A percentile compares a stretch with the other conserved stretches of the same genome.
phyloP scores from a whole-genome alignment of 441 rosid species.

The Gossypium trilobum region DNA sequence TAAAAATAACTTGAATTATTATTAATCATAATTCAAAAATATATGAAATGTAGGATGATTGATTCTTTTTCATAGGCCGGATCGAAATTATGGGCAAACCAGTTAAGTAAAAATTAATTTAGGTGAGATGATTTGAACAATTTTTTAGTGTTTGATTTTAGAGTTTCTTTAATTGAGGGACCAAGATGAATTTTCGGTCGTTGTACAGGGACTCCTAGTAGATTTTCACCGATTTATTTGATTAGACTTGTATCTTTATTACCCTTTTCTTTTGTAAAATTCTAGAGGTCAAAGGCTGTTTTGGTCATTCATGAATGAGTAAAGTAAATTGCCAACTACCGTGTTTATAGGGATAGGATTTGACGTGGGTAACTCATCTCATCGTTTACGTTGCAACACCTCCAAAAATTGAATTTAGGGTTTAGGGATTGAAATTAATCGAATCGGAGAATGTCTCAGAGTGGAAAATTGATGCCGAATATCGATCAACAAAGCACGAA shows the following conservation, averaged over 20 bases:
- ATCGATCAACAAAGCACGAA: slow-evolving; percentile 66
- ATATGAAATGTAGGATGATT: too few species aligned
- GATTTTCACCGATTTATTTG: neutral
- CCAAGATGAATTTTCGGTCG: too few species aligned
- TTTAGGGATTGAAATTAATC: slow-evolving; percentile 10
- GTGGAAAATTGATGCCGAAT: slow-evolving; percentile 66
- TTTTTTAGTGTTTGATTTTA: too few species aligned
- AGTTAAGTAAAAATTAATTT: too few species aligned
- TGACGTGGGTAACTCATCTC: neutral
- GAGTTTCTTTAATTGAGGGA: too few species aligned
- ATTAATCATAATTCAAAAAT: too few species aligned
- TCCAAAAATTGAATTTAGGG: slow-evolving; percentile 18
- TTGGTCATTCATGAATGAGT: neutral
- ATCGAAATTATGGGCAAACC: too few species aligned
- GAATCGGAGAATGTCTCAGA: slow-evolving; percentile 42
- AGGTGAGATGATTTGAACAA: too few species aligned
- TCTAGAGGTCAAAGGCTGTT: neutral
- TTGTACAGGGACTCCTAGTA: too few species aligned
- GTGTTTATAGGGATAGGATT: neutral
- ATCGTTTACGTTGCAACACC: neutral
- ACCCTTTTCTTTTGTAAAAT: neutral
- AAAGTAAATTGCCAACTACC: neutral
- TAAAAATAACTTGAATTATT: too few species aligned
- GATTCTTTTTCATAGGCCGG: too few species aligned
- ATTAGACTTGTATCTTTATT: neutral